Conservation (phyloP, 257 asterid species). For the Nicotiana attenuata region DNA sequence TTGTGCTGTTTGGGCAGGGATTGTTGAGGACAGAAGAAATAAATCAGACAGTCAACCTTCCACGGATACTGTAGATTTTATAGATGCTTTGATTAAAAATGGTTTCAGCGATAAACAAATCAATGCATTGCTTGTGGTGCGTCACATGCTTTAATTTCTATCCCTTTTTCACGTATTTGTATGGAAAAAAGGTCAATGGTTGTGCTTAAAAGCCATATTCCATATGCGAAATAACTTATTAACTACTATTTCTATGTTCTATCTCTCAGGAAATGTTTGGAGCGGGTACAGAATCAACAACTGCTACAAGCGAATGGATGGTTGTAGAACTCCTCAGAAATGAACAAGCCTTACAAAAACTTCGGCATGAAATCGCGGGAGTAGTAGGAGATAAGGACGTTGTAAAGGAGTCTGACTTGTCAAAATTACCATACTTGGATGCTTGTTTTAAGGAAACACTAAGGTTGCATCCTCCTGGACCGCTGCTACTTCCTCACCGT, state of each 20-base stretch:
- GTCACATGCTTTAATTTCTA: not conserved
- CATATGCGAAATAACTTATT: too few relatives aligned
- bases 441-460: slow-evolving; percentile 10
- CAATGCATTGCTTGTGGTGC: not conserved
- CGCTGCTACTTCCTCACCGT: slow-evolving; percentile 10
- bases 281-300: slow-evolving; percentile 5
- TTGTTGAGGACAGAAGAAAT: not conserved
- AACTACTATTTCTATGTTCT: too few relatives aligned
- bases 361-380: not conserved
- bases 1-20: not conserved
- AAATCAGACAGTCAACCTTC: not conserved
- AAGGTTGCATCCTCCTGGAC: slow-evolving; percentile 14
- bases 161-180: too few relatives aligned
- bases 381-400: not conserved
- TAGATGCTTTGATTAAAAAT: not conserved
- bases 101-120: not conserved
- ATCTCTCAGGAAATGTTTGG: not conserved
- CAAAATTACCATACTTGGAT: slow-evolving; percentile 11
- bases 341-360: not conserved
- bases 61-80: not conserved
- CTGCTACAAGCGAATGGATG: slow-evolving; percentile 6
- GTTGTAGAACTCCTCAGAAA: not conserved
- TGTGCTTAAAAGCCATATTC: too few relatives aligned
- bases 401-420: slow-evolving; percentile 7
- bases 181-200: too few relatives aligned